Percentiles rank a stretch among this genome's conserved stretches.
Evolutionary conservation across 1,139 yeast genomes (phyloP).

Genomic region (Zygosaccharomyces sapae): DNA sequence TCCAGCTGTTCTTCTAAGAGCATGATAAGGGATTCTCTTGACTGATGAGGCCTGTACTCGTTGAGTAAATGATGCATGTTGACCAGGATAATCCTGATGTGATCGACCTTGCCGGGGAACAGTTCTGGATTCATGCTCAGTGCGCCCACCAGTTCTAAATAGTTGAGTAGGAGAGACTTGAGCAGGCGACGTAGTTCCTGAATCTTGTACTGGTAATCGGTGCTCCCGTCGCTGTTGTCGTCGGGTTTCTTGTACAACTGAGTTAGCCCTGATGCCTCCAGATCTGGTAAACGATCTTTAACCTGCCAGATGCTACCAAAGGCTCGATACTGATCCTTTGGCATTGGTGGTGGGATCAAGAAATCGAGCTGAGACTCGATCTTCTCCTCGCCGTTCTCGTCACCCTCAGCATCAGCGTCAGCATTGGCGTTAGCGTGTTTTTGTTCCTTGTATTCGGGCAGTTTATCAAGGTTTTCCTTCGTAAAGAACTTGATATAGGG

Average conservation of each 20-base stretch:
- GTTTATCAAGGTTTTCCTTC: conserved; percentile 47
- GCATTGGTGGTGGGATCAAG: conserved; percentile 63
- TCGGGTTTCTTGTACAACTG: conserved; percentile 49
- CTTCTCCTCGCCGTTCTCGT: conserved; percentile 24
- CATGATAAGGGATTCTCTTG: conserved; percentile 73
- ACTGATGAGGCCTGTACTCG: conserved; percentile 85
- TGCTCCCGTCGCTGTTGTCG: conserved; percentile 19
- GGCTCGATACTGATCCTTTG: conserved; percentile 62
- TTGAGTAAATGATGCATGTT: conserved; percentile 81
- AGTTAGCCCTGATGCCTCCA: conserved; percentile 62
- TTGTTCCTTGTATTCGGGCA: conserved; percentile 33
- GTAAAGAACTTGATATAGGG: conserved; percentile 68
- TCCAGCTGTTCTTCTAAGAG: conserved; percentile 62
- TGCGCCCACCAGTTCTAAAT: conserved; percentile 70
- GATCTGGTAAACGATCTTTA: conserved; percentile 61
- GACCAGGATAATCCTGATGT: conserved; percentile 67
- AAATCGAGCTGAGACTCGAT: conserved; percentile 41
- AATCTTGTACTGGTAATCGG: conserved; percentile 50
- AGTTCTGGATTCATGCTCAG: conserved; percentile 64
- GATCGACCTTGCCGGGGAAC: conserved; percentile 63
- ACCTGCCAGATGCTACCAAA: conserved; percentile 80
- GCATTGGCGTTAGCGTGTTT: conserved; percentile 11
- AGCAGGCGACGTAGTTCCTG: conserved; percentile 64
- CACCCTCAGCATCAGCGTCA: neutral
- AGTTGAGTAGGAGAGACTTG: conserved; percentile 65